Evolutionary conservation across 768 basidiomycete species (phyloP), one percentile per base, ranked within the genome.

Genomic region (Tylopilus sp.): DNA sequence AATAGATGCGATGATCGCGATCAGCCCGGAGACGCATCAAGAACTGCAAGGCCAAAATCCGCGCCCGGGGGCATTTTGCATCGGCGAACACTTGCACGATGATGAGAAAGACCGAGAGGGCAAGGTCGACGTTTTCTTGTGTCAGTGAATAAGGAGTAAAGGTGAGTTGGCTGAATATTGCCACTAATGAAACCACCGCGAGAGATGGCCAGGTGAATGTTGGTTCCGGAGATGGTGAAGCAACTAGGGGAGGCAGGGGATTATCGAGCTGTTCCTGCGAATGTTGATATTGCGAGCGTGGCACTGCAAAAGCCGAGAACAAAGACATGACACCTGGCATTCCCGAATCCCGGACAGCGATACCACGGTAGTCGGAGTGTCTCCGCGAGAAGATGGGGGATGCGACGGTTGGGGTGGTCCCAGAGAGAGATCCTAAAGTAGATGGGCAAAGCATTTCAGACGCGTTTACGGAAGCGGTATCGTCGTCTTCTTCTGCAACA

Each of bases 11-110:
- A 62, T 99, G 95, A 58, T 94, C 88, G 1, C 90, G 82, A 64
- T 97, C 95, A 1, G 89, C 93, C 49, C 95, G 79, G 18, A 98
- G 73, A 13, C 91, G 83, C 75, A 94, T 83, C 56, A 97, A 66
- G 74, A 95, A 97, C 63, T 93, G 91, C 18, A 98, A 73, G 4
- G 86, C 76, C 12, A 82, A 73, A 17, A 98, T 65, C 21, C 91
- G 75, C 0, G 87, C 85, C 36, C 80, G 74, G 0, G 81, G 59
- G 9, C 82, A 81, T 54, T 72, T 75, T 2, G 78, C 76, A 20
- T 72, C 65, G 0, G 68, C 60, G 4, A 78, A 62, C 13, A 86
- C 65, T 18, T 72, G 67, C 13, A 88, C 60, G 40, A 90, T 68
- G 40, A 73, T 70, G 0, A 67, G 53, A 65, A 79, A 89, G 15